A percentile compares a stretch with the other conserved stretches of the same genome.
Conservation (phyloP, 306 rosid species). For the Begonia peltatifolia region DNA sequence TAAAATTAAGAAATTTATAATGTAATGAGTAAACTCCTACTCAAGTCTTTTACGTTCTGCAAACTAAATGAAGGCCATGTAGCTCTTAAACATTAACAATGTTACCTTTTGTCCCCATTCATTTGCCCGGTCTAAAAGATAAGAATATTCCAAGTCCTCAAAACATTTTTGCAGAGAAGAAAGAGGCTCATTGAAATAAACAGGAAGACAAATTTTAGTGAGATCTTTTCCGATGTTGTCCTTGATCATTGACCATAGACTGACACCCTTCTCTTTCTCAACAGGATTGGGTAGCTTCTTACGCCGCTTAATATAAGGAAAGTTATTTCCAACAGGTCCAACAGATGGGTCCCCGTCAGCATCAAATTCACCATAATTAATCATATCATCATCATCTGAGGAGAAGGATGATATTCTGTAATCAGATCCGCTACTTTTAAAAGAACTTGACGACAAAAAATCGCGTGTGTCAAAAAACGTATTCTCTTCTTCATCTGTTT, state of each 20-base stretch:
- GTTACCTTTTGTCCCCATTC: slow-evolving; percentile 96
- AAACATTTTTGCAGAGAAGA: slow-evolving; percentile 93
- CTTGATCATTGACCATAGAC: slow-evolving; percentile 99
- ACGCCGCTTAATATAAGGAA: slow-evolving; percentile 66
- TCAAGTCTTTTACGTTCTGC: no score
- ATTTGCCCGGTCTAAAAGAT: slow-evolving; percentile 88
- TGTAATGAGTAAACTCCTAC: no score
- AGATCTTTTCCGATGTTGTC: slow-evolving; percentile 98
- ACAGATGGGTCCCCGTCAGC: slow-evolving; percentile 63
- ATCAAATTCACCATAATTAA: slow-evolving; percentile 51
- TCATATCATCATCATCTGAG: slow-evolving; percentile 59
- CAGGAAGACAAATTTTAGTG: slow-evolving; percentile 95
- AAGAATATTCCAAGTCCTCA: slow-evolving; percentile 94
- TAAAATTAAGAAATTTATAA: no score
- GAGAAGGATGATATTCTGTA: slow-evolving; percentile 74
- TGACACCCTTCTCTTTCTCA: slow-evolving; percentile 91
- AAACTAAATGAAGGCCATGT: no score
- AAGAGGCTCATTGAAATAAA: slow-evolving; percentile 94
- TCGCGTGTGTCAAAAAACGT: slow-evolving; percentile 95
- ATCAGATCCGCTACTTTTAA: slow-evolving; percentile 85
- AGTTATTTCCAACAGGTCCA: slow-evolving; percentile 42
- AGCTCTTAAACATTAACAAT: slow-evolving; percentile 5
- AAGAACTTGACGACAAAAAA: slow-evolving; percentile 86
- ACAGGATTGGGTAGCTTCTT: slow-evolving; percentile 94
- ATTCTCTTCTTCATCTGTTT: slow-evolving; percentile 92